A percentile compares a stretch with the other conserved stretches of the same genome.
phyloP scores from a whole-genome alignment of 2,329 filamentous ascomycete species.

The Paracoccidioides brasiliensis region DNA sequence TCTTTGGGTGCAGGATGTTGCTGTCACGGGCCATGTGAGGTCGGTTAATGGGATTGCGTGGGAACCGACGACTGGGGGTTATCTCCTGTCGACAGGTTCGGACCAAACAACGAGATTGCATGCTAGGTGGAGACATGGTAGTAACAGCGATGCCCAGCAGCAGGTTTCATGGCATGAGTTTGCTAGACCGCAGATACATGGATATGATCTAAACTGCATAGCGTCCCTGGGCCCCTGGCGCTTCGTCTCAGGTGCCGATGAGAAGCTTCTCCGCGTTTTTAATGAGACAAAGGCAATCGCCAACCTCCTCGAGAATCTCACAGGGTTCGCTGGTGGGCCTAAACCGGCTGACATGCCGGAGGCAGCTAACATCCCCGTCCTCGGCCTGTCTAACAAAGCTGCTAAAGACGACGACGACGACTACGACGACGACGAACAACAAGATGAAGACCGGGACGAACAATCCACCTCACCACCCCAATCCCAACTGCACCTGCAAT shows the following conservation, averaged over 20 bases:
- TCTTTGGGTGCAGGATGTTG: conserved; percentile 63
- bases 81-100: conserved; percentile 74
- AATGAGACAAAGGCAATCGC: conserved; percentile 76
- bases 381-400: conserved; percentile 93
- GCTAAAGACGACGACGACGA: conserved; percentile 48
- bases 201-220: conserved; percentile 94
- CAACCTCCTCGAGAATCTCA: conserved; percentile 54
- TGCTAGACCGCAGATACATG: conserved; percentile 89
- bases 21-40: conserved; percentile 70
- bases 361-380: conserved; percentile 63
- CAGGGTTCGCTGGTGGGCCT: conserved; percentile 39
- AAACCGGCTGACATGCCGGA: not conserved
- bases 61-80: conserved; percentile 63
- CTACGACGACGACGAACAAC: conserved; percentile 36
- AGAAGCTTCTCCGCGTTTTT: conserved; percentile 96
- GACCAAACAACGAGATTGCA: conserved; percentile 91
- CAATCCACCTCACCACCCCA: conserved; percentile 28
- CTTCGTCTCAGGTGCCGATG: conserved; percentile 90
- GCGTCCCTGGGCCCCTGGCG: conserved; percentile 57
- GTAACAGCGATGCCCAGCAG: conserved; percentile 6
- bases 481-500: conserved; percentile 12
- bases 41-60: conserved; percentile 73
- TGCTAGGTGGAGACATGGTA: conserved; percentile 55
- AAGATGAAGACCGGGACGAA: conserved; percentile 27
- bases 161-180: conserved; percentile 79